These are phyloP conservation scores for Phylloboletellus chloephorus DNA, from an alignment of 1,284 basidiomycete species.

Conservation along the genomic window DNA sequence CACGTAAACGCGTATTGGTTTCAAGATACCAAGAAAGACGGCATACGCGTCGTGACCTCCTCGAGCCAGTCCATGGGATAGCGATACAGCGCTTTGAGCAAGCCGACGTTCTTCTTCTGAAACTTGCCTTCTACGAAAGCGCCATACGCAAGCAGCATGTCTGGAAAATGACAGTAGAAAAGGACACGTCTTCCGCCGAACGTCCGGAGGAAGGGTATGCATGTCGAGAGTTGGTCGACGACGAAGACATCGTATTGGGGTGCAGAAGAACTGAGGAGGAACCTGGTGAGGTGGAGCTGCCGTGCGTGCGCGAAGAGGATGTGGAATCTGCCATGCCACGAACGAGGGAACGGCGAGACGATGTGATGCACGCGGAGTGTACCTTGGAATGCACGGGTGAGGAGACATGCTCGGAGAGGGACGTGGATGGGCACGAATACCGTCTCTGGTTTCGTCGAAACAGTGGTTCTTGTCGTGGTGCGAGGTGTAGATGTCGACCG, in stretches of 20 bases:
- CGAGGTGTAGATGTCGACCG: conserved; percentile 91
- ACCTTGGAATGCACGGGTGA: conserved; percentile 42
- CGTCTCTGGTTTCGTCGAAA: conserved; percentile 87
- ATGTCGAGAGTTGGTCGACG: conserved; percentile 92
- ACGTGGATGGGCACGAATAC: conserved; percentile 38
- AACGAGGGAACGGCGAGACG: conserved; percentile 73
- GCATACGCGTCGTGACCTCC: conserved; percentile 82
- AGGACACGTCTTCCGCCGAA: conserved; percentile 73
- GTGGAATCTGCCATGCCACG: conserved; percentile 73
- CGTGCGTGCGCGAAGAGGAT: conserved; percentile 87
- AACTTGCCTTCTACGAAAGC: conserved; percentile 56
- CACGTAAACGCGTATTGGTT: background rate
- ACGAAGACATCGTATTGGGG: conserved; percentile 80
- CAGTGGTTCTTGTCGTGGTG: conserved; percentile 83
- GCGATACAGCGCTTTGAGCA: conserved; percentile 75
- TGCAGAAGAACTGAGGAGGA: conserved; percentile 48
- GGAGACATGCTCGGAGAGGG: background rate
- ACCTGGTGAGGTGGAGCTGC: conserved; percentile 74
- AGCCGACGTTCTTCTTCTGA: conserved; percentile 36
- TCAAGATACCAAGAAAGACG: background rate
- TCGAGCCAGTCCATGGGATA: conserved; percentile 89
- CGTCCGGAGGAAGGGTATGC: conserved; percentile 76
- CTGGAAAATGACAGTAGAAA: conserved; percentile 98
- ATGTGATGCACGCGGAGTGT: conserved; percentile 80
- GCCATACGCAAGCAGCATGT: conserved; percentile 83